phyloP scores from a whole-genome alignment of 1,284 basidiomycete species.

The Sanghuangporus sanghuang region DNA sequence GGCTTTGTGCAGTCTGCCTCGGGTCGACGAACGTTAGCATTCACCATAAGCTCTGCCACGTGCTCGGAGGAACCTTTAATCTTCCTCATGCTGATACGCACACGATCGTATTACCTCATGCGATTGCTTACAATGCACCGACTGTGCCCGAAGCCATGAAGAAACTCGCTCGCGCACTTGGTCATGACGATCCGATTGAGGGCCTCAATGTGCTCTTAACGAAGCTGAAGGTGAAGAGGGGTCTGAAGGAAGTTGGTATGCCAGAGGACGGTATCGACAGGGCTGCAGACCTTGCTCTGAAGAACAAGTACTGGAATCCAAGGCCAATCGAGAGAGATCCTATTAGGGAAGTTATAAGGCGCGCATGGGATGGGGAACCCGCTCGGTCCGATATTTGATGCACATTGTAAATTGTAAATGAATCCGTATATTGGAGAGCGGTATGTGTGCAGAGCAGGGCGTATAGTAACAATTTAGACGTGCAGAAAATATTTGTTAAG shows the following conservation, averaged over 20 bases:
- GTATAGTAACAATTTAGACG: not conserved
- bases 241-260: conserved; percentile 37
- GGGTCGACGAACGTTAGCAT: conserved; percentile 38
- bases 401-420: not conserved
- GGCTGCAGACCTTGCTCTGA: conserved; percentile 37
- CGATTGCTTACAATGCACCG: conserved; percentile 38
- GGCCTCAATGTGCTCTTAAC: conserved; percentile 37
- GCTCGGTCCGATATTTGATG: conserved; percentile 19
- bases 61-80: conserved; percentile 39
- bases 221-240: conserved; percentile 33
- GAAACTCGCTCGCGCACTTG: conserved; percentile 32
- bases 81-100: conserved; percentile 44
- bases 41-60: conserved; percentile 44
- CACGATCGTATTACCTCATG: conserved; percentile 41
- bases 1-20: conserved; percentile 36
- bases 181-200: conserved; percentile 30
- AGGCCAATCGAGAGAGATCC: conserved; percentile 34
- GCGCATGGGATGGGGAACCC: conserved; percentile 23
- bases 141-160: conserved; percentile 31
- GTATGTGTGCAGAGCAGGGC: not conserved
- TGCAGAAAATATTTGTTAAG: not conserved
- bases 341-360: conserved; percentile 24
- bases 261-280: conserved; percentile 38
- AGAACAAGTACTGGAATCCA: conserved; percentile 39
- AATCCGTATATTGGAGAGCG: not conserved